Percentiles rank a stretch among this genome's conserved stretches.
Evolutionary conservation across 148 eudicot species (phyloP).

Genomic region (Camellia japonica): DNA sequence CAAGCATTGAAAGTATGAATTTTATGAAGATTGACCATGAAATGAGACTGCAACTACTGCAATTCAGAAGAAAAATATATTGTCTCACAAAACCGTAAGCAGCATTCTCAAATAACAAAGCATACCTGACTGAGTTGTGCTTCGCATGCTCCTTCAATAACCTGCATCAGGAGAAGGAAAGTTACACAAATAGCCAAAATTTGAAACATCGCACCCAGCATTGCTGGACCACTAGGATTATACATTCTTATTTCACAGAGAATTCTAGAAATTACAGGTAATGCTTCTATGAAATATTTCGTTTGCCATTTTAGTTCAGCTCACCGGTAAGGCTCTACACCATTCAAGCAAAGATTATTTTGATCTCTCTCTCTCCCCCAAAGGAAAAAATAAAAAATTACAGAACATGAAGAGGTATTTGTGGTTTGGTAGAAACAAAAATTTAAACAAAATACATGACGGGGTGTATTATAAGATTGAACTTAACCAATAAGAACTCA

Average conservation of each 20-base stretch:
- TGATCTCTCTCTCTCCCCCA: background rate
- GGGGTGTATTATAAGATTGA: background rate
- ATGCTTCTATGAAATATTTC: background rate
- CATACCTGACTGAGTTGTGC: constrained; percentile 47
- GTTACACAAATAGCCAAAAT: background rate
- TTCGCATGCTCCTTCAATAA: constrained; percentile 48
- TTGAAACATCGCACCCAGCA: background rate
- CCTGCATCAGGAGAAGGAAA: constrained; percentile 31
- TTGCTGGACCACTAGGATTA: background rate
- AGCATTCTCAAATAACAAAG: background rate
- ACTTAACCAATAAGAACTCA: background rate
- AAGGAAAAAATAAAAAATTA: too few species aligned
- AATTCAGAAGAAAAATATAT: background rate
- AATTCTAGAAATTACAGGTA: background rate
- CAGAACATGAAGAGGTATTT: too few species aligned
- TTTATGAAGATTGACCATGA: background rate
- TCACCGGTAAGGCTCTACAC: background rate
- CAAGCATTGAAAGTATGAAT: background rate
- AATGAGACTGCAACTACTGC: background rate
- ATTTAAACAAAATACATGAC: background rate
- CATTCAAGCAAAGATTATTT: background rate
- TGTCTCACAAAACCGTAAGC: background rate
- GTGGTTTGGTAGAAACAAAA: too few species aligned
- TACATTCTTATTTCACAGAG: background rate
- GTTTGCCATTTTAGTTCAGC: background rate